Conservation (phyloP, 164 flowering plant species). For the Malania oleifera region DNA sequence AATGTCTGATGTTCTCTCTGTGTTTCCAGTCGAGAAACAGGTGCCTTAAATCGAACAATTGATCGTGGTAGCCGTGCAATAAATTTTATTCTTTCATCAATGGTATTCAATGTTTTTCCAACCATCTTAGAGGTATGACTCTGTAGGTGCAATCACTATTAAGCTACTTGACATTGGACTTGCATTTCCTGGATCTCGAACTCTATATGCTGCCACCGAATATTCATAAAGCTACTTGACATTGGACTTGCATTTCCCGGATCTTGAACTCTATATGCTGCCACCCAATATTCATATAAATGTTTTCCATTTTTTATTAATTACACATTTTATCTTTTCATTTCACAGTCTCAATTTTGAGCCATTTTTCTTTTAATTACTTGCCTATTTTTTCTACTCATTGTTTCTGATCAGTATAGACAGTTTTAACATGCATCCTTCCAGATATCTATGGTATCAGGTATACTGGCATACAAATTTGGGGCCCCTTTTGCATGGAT, state of each 20-base stretch:
- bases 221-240: background rate
- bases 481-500: conserved; percentile 98
- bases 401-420: conserved; percentile 10
- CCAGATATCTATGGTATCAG: conserved; percentile 98
- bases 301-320: background rate
- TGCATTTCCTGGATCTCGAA: background rate
- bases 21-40: conserved; percentile 87
- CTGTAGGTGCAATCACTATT: conserved; percentile 5
- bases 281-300: background rate
- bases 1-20: conserved; percentile 16
- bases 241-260: too few species aligned
- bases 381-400: background rate
- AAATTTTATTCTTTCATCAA: conserved; percentile 83
- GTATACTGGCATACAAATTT: conserved; percentile 96
- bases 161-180: background rate
- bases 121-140: conserved; percentile 86
- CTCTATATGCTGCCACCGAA: background rate
- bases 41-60: conserved; percentile 82
- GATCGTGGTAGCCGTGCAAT: conserved; percentile 99
- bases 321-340: background rate
- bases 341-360: background rate
- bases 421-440: conserved; percentile 28
- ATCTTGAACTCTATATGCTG: background rate
- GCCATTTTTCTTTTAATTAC: background rate
- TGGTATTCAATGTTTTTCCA: conserved; percentile 96